A percentile compares a stretch with the other conserved stretches of the same genome.
Evolutionary conservation across 164 flowering plant genomes (phyloP).

Genomic region (Kalanchoe fedtschenkoi): DNA sequence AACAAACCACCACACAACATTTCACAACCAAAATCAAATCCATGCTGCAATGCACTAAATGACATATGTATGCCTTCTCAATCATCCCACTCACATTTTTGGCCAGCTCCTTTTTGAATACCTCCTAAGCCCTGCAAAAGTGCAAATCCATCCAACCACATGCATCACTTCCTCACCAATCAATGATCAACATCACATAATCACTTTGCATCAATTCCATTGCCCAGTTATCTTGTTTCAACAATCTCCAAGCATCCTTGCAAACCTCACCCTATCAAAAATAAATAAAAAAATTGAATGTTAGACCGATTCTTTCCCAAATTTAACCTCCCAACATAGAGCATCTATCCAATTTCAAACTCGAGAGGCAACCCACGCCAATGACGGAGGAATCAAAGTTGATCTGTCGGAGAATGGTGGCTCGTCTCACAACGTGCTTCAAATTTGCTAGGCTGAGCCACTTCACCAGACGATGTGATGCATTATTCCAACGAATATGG

Average conservation of each 20-base stretch:
- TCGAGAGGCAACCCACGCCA: constrained; percentile 71
- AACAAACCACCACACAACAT: neutral
- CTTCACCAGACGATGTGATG: constrained; percentile 50
- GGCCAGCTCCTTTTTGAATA: constrained; percentile 65
- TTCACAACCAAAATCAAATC: constrained; percentile 36
- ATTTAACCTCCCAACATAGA: neutral
- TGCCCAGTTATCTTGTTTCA: constrained; percentile 44
- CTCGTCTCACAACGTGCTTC: constrained; percentile 59
- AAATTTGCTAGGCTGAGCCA: constrained; percentile 53
- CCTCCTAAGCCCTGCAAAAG: constrained; percentile 38
- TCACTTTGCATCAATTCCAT: neutral
- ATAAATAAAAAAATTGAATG: too few relatives aligned
- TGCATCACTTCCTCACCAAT: neutral
- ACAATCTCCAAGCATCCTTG: constrained; percentile 90
- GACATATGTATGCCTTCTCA: constrained; percentile 89
- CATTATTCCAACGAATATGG: constrained; percentile 21
- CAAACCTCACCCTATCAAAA: constrained; percentile 77
- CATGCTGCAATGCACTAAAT: constrained; percentile 71
- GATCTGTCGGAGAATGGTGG: constrained; percentile 89
- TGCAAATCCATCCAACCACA: constrained; percentile 1
- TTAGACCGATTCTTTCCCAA: neutral
- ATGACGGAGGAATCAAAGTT: constrained; percentile 71
- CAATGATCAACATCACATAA: neutral
- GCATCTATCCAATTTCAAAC: neutral
- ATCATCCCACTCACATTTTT: constrained; percentile 84